Base-by-base conservation (phyloP, 2,329 filamentous ascomycete species). In the Sclerotiophoma versabilis region DNA sequence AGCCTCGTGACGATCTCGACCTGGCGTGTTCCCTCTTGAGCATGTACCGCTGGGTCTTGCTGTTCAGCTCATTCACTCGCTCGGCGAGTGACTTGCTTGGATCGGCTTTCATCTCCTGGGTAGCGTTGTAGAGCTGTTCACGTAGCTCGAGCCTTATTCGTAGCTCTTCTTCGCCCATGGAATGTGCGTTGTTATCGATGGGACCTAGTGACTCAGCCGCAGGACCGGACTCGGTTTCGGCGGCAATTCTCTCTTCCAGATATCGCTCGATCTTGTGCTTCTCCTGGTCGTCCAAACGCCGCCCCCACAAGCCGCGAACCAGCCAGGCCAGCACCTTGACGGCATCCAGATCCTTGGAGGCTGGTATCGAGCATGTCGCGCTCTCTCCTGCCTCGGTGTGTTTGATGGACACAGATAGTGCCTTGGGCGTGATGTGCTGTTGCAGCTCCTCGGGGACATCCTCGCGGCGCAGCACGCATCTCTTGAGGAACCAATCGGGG, bases 401-500 rank as follows among this genome's bases (percentile, higher is more conserved):
- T 15, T 56, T 62, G 7, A 74, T 49, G 22, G 62, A 52, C 5
- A 74, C 46, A 0, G 66, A 65, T 19, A 70, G 61, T 22, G 63
- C 37, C 3, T 58, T 57, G 23, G 54, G 52, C 3, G 48, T 43
- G n/a, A 52, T 56, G 47, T 57, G 51, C 23, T 42, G 36, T 4
- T 46, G 54, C 19, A 49, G 30, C 20, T 59, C 57, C 25, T 44
- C 27, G 14, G 52, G 53, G 22, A 58, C 29, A 23, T 77, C 72
- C 26, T 78, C 71, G 25, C 71, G 64, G 9, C 79, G 64, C 39
- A 70, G 68, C 23, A 89, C 79, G 49, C 83, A 83, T 17, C 76
- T 70, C 32, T 81, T 73, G 47, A 85, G 71, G 57, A 89, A 90
- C 72, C 79, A 82, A 50, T 78, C 72, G 0, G 87, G 85, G 12